Evolutionary conservation across 495 filamentous ascomycete species (phyloP).

Genomic region (Aspergillus saccharolyticus): DNA sequence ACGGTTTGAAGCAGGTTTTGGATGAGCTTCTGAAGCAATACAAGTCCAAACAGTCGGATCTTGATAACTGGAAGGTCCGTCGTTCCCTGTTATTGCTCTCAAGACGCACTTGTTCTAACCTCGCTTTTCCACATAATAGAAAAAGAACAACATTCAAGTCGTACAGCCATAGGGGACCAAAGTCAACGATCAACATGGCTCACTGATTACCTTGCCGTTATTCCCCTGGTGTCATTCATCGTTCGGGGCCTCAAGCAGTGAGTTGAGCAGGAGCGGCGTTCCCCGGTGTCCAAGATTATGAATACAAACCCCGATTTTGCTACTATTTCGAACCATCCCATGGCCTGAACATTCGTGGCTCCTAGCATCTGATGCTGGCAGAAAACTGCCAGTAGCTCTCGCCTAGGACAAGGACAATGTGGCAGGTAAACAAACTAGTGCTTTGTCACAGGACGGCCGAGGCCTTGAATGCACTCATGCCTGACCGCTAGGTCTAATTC

Average conservation of each 20-base stretch:
- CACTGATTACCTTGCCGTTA: not conserved
- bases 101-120: conserved; percentile 10
- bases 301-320: conserved; percentile 4
- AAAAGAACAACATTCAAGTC: conserved; percentile 98
- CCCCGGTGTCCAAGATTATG: conserved; percentile 10
- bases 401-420: not conserved
- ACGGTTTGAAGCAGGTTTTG: conserved; percentile 92
- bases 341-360: not conserved
- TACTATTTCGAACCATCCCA: not conserved
- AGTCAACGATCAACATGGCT: not conserved
- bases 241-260: conserved; percentile 3
- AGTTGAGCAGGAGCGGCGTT: conserved; percentile 11
- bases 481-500: conserved; percentile 9
- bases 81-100: conserved; percentile 7
- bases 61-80: conserved; percentile 95
- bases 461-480: conserved; percentile 11
- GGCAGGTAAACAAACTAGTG: not conserved
- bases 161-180: conserved; percentile 56
- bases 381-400: conserved; percentile 1
- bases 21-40: conserved; percentile 96
- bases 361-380: not conserved
- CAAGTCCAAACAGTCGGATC: conserved; percentile 86
- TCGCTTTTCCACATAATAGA: conserved; percentile 49
- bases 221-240: conserved; percentile 9
- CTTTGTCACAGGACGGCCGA: not conserved